Percentiles rank a stretch among this genome's conserved stretches.
Evolutionary conservation across 305 asterid species (phyloP).

Genomic region (Euphrasia arctica): DNA sequence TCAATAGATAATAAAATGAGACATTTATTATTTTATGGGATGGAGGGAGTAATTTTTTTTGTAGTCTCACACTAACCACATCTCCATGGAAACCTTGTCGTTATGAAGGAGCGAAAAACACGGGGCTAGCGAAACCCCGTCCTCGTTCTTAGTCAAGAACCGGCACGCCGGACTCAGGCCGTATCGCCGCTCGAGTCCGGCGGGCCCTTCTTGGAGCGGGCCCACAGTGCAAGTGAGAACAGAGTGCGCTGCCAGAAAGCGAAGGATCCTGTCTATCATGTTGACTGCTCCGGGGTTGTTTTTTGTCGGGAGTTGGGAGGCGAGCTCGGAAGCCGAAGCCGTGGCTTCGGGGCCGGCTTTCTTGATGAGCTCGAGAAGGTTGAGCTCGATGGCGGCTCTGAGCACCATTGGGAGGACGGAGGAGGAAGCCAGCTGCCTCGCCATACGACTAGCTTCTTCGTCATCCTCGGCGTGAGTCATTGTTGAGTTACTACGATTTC

Average conservation of each 20-base stretch:
- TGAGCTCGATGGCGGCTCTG: conserved; percentile 54
- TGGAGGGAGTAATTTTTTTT: too few species aligned
- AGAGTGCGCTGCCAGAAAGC: conserved; percentile 36
- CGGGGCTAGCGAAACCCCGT: conserved; percentile 43
- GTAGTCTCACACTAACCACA: conserved; percentile 30
- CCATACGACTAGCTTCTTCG: conserved; percentile 34
- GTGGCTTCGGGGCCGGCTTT: conserved; percentile 35
- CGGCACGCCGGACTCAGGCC: too few species aligned
- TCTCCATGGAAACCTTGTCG: conserved; percentile 36
- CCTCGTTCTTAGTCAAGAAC: conserved; percentile 29
- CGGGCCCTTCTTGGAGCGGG: conserved; percentile 19
- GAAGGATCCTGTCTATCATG: conserved; percentile 43
- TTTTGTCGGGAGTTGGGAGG: conserved; percentile 42
- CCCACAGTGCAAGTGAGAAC: conserved; percentile 36
- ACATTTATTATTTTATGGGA: too few species aligned
- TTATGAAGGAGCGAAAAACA: conserved; percentile 29
- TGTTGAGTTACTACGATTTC: background rate
- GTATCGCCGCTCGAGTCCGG: too few species aligned
- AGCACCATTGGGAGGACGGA: conserved; percentile 60
- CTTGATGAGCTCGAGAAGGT: conserved; percentile 58
- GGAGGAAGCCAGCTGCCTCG: conserved; percentile 49
- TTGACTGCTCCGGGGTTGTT: conserved; percentile 32
- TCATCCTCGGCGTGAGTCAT: conserved; percentile 19
- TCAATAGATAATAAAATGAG: too few species aligned
- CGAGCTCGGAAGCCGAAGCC: conserved; percentile 53